Percentiles rank a stretch among this genome's conserved stretches.
Conservation (phyloP, 1,139 yeast species). For the Wickerhamomyces sp. region DNA sequence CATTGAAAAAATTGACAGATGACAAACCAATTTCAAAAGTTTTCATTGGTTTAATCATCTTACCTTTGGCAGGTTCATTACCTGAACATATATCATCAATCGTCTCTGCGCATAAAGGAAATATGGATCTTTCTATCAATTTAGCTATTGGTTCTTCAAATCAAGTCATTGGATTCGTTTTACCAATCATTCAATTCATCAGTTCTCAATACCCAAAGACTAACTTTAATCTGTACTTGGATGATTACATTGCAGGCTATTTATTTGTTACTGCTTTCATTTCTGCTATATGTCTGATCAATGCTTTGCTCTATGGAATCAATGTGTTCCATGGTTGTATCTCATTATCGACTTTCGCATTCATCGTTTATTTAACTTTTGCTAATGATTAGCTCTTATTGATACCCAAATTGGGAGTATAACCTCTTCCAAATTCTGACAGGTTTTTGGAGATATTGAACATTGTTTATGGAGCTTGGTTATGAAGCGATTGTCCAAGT, state of each 20-base stretch:
- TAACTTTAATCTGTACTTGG: constrained; percentile 16
- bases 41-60: constrained; percentile 20
- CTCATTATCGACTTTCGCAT: constrained; percentile 15
- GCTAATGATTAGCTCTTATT: constrained; percentile 14
- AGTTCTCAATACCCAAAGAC: constrained; percentile 19
- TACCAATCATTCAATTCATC: constrained; percentile 22
- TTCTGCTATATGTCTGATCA: constrained; percentile 10
- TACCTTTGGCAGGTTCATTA: constrained; percentile 22
- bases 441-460: not conserved
- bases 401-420: too few species aligned
- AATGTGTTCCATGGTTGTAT: constrained; percentile 19
- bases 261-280: constrained; percentile 16
- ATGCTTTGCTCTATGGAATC: constrained; percentile 15
- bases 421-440: too few species aligned
- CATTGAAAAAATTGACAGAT: constrained; percentile 32
- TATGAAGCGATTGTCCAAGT: too few species aligned
- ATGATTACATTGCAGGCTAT: constrained; percentile 18
- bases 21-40: constrained; percentile 19
- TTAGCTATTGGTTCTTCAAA: constrained; percentile 19
- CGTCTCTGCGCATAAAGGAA: constrained; percentile 19
- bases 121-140: constrained; percentile 19
- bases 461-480: too few species aligned
- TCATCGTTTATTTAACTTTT: constrained; percentile 17
- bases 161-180: constrained; percentile 21
- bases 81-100: constrained; percentile 22